phyloP scores from a whole-genome alignment of 805 yeast species.

The Suhomyces tanzawaensis region DNA sequence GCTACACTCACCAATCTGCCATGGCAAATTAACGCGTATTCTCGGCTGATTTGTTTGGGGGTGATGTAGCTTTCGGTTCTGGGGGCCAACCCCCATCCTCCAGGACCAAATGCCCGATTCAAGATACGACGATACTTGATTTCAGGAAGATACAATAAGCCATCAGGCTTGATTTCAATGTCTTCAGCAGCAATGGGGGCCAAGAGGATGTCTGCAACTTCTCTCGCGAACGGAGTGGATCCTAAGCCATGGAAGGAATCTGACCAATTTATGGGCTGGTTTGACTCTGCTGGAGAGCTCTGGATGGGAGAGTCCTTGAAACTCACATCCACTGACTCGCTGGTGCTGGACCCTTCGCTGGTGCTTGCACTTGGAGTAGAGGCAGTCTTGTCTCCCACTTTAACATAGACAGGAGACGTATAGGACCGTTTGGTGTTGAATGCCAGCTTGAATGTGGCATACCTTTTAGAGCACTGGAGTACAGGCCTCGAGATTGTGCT shows the following conservation, averaged over 20 bases:
- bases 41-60: constrained; percentile 74
- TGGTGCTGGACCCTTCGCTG: not conserved
- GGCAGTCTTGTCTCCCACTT: constrained; percentile 4
- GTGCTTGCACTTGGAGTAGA: not conserved
- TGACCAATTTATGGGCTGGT: constrained; percentile 64
- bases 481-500: not conserved
- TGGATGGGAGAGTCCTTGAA: constrained; percentile 24
- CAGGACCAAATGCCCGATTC: constrained; percentile 94
- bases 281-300: constrained; percentile 6
- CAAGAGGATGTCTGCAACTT: constrained; percentile 57
- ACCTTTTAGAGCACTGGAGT: not conserved
- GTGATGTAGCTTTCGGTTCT: constrained; percentile 81
- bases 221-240: constrained; percentile 64
- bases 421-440: constrained; percentile 1
- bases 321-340: not conserved
- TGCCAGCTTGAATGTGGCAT: not conserved
- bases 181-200: constrained; percentile 66
- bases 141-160: constrained; percentile 87
- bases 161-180: constrained; percentile 95
- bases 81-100: constrained; percentile 98
- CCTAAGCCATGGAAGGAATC: constrained; percentile 87
- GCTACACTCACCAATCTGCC: constrained; percentile 90
- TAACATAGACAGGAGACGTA: constrained; percentile 10
- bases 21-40: constrained; percentile 81
- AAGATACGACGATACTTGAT: constrained; percentile 89